These are phyloP conservation scores for Isochrysis galbana DNA, from an alignment of 78 protist species.

Conservation along the genomic window DNA sequence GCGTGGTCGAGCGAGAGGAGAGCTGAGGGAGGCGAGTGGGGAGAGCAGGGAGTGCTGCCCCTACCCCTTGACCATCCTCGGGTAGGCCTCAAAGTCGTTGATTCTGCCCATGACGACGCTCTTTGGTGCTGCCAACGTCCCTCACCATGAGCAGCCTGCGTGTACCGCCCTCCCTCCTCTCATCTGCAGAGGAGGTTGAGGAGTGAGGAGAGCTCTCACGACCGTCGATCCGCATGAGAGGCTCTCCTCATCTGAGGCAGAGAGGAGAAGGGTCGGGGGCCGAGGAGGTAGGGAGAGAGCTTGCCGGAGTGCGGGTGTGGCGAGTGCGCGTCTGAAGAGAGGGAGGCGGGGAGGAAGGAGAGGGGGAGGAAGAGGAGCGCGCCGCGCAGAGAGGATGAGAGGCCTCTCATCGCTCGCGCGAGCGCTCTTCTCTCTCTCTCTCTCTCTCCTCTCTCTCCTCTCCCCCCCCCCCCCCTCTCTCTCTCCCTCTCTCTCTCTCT, in stretches of 20 bases:
- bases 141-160: neutral
- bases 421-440: too few relatives aligned
- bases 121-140: neutral
- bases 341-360: neutral
- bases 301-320: neutral
- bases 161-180: neutral
- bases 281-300: neutral
- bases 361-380: neutral
- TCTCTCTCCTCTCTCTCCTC: too few relatives aligned
- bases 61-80: slow-evolving; percentile 9
- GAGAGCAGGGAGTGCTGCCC: too few relatives aligned
- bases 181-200: neutral
- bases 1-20: too few relatives aligned
- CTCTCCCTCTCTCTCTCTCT: too few relatives aligned
- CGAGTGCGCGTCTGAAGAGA: neutral
- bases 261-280: neutral
- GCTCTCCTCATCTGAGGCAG: neutral
- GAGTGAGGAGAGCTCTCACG: neutral
- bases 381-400: too few relatives aligned
- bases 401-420: too few relatives aligned
- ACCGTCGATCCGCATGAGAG: neutral
- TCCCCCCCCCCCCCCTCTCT: too few relatives aligned
- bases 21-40: too few relatives aligned
- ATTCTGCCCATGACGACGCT: neutral
- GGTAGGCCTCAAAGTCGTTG: neutral